These are phyloP conservation scores for Scedosporium apiospermum DNA, from an alignment of 2,329 filamentous ascomycete genomes.

Conservation along the genomic window DNA sequence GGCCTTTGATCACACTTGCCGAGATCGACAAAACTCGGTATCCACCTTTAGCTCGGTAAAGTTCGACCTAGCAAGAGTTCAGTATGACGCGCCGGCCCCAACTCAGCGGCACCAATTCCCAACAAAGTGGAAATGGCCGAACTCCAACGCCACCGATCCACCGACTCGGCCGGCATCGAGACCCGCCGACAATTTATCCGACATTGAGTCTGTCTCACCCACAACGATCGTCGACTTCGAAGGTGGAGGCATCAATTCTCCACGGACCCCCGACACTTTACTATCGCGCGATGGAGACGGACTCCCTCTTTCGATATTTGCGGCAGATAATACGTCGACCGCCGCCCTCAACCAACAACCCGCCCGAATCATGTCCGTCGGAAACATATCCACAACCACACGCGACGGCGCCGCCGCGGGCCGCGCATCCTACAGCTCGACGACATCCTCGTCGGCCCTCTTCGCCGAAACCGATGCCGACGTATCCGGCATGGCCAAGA, in stretches of 20 bases:
- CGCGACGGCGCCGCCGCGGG: conserved; percentile 1
- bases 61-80: background rate
- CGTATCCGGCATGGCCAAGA: conserved; percentile 20
- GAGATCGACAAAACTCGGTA: background rate
- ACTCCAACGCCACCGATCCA: background rate
- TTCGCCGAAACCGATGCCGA: conserved; percentile 13
- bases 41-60: conserved; percentile 1
- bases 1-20: background rate
- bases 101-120: background rate
- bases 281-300: background rate
- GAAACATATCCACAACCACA: background rate
- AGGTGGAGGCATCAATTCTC: background rate
- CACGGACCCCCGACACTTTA: background rate
- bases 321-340: background rate
- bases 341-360: background rate
- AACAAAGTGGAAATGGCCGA: background rate
- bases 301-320: background rate
- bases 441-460: conserved; percentile 10
- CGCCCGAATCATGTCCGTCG: background rate
- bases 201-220: background rate
- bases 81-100: background rate
- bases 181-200: background rate
- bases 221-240: background rate
- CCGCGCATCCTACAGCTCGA: conserved; percentile 10
- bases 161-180: background rate